Evolutionary conservation across 2,329 filamentous ascomycete species (phyloP), one percentile per base, ranked within the genome.

Genomic region (Arthrobotrys sinensis): DNA sequence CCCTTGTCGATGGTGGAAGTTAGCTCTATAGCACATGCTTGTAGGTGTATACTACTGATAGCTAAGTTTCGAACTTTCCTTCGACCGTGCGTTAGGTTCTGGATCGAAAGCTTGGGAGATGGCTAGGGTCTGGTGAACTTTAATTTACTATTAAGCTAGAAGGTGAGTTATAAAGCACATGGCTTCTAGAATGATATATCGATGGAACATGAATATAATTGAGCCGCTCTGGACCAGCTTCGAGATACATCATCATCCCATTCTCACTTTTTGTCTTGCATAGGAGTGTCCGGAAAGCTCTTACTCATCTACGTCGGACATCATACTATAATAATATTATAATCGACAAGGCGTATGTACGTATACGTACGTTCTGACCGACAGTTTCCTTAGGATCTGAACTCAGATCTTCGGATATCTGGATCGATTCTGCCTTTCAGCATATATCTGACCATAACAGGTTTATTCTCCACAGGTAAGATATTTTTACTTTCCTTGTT

Each of bases 251-350:
- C 38, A 55, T 55, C 36, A 11, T 43, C 21, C 34, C n/a, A 28
- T 43, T 60, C 55, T 60, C 36, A 60, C 55, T 24, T 24, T 60
- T 43, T 60, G 36, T 60, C 55, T 43, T 24, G 34, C 19, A 60
- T 60, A 60, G 55, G 55, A 43, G 34, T 28, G 16, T 10, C 36
- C 50, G n/a, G 8, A 11, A 6, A 36, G 10, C 8, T n/a, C 12
- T 45, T 3, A 55, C 2, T 32, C 48, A 3, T 16, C 3, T 57
- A 38, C 38, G 11, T 38, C 52, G 32, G 52, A 6, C 36, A 21
- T 57, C 2, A 57, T 57, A 57, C 52, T 57, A 21, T 21, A 38
- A 38, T 8, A 11, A 32, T 57, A 40, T 38, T 32, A 21, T 57
- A 57, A 38, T 38, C 34, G 8, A 32, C 19, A 60, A 43, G 55